phyloP scores from a whole-genome alignment of 2,329 filamentous ascomycete species.

The Capronia epimyces region DNA sequence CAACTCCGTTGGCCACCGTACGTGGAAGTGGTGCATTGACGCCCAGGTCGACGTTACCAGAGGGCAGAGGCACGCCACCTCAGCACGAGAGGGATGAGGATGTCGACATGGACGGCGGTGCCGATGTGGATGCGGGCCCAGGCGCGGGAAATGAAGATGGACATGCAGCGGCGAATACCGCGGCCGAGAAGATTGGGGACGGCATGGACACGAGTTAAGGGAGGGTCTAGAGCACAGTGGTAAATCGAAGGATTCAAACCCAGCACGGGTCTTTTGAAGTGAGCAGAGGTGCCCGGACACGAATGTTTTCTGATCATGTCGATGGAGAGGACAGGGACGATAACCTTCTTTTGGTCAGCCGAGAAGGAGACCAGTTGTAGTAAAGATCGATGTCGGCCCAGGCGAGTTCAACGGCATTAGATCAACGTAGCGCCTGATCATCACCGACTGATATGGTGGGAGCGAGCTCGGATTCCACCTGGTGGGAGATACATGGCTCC shows the following conservation, averaged over 20 bases:
- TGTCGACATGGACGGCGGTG: slow-evolving; percentile 54
- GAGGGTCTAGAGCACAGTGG: not conserved
- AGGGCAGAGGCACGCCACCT: slow-evolving; percentile 35
- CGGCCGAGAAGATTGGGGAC: slow-evolving; percentile 18
- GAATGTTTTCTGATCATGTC: no score
- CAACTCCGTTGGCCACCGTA: slow-evolving; percentile 33
- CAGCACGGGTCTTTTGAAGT: no score
- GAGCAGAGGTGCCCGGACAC: no score
- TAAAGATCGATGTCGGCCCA: no score
- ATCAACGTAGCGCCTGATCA: not conserved
- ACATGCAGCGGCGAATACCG: slow-evolving; percentile 30
- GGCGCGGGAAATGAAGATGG: slow-evolving; percentile 32
- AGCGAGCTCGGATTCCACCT: no score
- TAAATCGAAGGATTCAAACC: no score
- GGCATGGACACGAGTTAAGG: slow-evolving; percentile 19
- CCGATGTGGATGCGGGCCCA: slow-evolving; percentile 36
- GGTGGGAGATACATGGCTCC: no score
- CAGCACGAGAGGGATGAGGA: slow-evolving; percentile 53
- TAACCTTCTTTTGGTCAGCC: not conserved
- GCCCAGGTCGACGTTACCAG: slow-evolving; percentile 29
- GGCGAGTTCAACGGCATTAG: not conserved
- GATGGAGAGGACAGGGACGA: no score
- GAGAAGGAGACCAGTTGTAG: no score
- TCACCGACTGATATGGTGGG: no score
- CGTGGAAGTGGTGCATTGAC: slow-evolving; percentile 30